These are phyloP conservation scores for Monosporozyma yasuniensis DNA, from an alignment of 805 yeast genomes.

Conservation along the genomic window DNA sequence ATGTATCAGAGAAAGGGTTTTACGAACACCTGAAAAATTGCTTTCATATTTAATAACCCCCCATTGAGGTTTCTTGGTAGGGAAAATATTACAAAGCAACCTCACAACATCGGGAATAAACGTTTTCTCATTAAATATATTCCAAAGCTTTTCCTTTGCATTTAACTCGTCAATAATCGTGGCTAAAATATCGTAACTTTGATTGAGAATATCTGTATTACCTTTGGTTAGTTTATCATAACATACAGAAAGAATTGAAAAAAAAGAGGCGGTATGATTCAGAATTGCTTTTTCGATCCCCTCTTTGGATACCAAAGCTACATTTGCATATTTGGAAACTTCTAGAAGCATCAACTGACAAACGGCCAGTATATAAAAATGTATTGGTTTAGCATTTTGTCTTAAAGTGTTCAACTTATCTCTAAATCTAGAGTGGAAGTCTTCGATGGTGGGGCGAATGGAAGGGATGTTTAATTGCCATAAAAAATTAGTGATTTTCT, in stretches of 20 bases:
- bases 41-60: slow-evolving; percentile 10
- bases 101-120: slow-evolving; percentile 14
- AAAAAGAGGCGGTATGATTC: slow-evolving; percentile 22
- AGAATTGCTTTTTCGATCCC: slow-evolving; percentile 17
- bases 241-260: slow-evolving; percentile 19
- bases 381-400: slow-evolving; percentile 25
- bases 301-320: slow-evolving; percentile 7
- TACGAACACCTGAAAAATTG: slow-evolving; percentile 7
- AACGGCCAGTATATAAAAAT: slow-evolving; percentile 23
- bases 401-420: slow-evolving; percentile 16
- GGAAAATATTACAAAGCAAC: slow-evolving; percentile 15
- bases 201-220: slow-evolving; percentile 8
- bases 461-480: slow-evolving; percentile 14
- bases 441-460: slow-evolving; percentile 13
- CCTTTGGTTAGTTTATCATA: slow-evolving; percentile 2
- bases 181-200: slow-evolving; percentile 17
- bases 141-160: slow-evolving; percentile 16
- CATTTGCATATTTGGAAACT: slow-evolving; percentile 16
- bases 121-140: slow-evolving; percentile 6
- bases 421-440: slow-evolving; percentile 23
- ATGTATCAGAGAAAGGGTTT: slow-evolving; percentile 13
- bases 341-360: slow-evolving; percentile 25
- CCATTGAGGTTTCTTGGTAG: slow-evolving; percentile 17
- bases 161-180: slow-evolving; percentile 9
- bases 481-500: slow-evolving; percentile 14